Percentiles rank a stretch among this genome's conserved stretches.
Conservation (phyloP, 306 rosid species). For the Glycyrrhiza uralensis region DNA sequence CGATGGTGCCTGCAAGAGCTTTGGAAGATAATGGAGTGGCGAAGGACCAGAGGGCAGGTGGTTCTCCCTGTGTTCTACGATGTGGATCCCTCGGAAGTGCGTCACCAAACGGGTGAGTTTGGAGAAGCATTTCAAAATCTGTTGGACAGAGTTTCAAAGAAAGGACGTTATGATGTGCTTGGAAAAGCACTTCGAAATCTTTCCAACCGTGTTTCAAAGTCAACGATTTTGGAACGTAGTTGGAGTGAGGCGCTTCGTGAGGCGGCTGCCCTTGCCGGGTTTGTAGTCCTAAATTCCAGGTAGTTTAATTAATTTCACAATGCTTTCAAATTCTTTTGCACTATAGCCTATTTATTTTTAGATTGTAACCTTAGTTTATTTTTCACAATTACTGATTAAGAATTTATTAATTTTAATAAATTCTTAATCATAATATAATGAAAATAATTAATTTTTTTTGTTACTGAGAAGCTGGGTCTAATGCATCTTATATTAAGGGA, state of each 20-base stretch:
- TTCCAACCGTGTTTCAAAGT: neutral
- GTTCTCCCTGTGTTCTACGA: conserved; percentile 4
- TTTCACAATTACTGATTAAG: no score
- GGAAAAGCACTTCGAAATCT: no score
- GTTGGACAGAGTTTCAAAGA: neutral
- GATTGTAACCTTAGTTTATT: no score
- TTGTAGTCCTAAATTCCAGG: neutral
- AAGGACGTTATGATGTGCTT: no score
- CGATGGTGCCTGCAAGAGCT: neutral
- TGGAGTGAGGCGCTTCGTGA: neutral
- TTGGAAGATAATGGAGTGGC: neutral
- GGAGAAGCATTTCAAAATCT: neutral
- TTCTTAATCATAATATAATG: no score
- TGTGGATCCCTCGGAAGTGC: neutral
- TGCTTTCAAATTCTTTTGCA: no score
- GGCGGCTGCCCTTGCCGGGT: neutral
- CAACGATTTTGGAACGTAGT: neutral
- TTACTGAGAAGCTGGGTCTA: no score
- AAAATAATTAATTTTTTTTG: no score
- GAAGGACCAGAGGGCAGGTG: neutral
- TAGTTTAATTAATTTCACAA: no score
- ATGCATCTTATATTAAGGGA: no score
- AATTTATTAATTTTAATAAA: no score
- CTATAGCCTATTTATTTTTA: no score
- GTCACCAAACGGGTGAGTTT: neutral